These are phyloP conservation scores for Incumbomyces lentus DNA, from an alignment of 2,329 filamentous ascomycete genomes.

Conservation along the genomic window DNA sequence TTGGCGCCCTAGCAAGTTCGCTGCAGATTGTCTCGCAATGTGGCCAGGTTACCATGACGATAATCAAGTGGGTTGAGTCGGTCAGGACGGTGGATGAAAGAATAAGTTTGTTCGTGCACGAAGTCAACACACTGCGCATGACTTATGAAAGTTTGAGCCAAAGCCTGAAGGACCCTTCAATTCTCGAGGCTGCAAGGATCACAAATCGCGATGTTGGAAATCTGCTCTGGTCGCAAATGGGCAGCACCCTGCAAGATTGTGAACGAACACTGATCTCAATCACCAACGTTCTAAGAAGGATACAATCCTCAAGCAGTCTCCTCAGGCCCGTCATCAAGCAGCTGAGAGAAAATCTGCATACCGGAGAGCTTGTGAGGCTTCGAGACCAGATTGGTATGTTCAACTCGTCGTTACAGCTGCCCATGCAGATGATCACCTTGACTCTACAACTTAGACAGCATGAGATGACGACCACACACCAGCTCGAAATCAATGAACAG, in stretches of 20 bases:
- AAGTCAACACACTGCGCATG: constrained; percentile 12
- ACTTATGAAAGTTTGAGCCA: constrained; percentile 17
- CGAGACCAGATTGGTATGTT: constrained; percentile 18
- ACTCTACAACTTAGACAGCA: constrained; percentile 19
- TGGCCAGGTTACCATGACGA: constrained; percentile 14
- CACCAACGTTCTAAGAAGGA: constrained; percentile 14
- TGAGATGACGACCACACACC: constrained; percentile 12
- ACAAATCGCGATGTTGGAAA: constrained; percentile 16
- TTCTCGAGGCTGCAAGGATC: constrained; percentile 16
- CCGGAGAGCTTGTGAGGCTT: constrained; percentile 17
- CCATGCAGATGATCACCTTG: constrained; percentile 19
- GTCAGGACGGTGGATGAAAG: constrained; percentile 17
- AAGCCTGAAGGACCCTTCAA: constrained; percentile 14
- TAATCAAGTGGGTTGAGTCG: constrained; percentile 17
- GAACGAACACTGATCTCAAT: constrained; percentile 14
- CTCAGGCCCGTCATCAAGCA: constrained; percentile 12
- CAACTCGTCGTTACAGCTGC: constrained; percentile 15
- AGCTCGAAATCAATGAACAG: constrained; percentile 8
- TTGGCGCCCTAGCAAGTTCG: constrained; percentile 4
- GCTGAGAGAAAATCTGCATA: constrained; percentile 13
- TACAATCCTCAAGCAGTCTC: constrained; percentile 12
- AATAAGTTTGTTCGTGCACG: constrained; percentile 15
- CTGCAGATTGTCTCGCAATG: constrained; percentile 16
- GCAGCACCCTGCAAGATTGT: constrained; percentile 14
- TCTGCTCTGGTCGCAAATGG: constrained; percentile 17